Evolutionary conservation across 352 stramenopile species (phyloP).

Genomic region (Albugo candida): DNA sequence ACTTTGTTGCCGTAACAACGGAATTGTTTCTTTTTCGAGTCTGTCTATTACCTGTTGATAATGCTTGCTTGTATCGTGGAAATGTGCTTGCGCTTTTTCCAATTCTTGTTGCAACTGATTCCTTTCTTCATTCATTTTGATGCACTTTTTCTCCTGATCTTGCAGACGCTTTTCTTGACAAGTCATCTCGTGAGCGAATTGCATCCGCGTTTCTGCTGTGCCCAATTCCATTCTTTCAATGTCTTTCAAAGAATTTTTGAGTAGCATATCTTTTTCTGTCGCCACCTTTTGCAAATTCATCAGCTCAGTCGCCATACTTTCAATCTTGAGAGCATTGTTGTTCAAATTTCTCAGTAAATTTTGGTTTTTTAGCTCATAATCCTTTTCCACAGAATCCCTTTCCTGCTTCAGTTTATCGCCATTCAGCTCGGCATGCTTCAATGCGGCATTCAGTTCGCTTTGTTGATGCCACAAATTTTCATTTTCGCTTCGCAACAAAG

Average conservation of each 20-base stretch:
- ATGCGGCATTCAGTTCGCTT: slow-evolving; percentile 19
- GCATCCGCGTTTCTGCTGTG: background rate
- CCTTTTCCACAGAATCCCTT: slow-evolving; percentile 24
- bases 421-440: slow-evolving; percentile 19
- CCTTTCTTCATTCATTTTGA: slow-evolving; percentile 16
- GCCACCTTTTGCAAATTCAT: slow-evolving; percentile 18
- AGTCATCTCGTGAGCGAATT: slow-evolving; percentile 16
- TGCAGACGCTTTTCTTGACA: slow-evolving; percentile 17
- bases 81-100: background rate
- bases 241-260: slow-evolving; percentile 20
- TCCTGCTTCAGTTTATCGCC: slow-evolving; percentile 26
- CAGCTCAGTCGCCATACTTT: slow-evolving; percentile 22
- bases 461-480: slow-evolving; percentile 35
- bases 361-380: slow-evolving; percentile 21
- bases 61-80: too few species aligned
- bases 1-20: too few species aligned
- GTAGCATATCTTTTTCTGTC: slow-evolving; percentile 5
- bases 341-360: slow-evolving; percentile 23
- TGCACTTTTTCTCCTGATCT: slow-evolving; percentile 18
- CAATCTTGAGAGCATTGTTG: slow-evolving; percentile 18
- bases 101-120: slow-evolving; percentile 11
- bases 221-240: slow-evolving; percentile 17
- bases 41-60: too few species aligned
- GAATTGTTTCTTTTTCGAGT: too few species aligned
- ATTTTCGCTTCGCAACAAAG: slow-evolving; percentile 22